Evolutionary conservation across 169 alveolate species (phyloP).

Genomic region (Plasmodium blacklocki): DNA sequence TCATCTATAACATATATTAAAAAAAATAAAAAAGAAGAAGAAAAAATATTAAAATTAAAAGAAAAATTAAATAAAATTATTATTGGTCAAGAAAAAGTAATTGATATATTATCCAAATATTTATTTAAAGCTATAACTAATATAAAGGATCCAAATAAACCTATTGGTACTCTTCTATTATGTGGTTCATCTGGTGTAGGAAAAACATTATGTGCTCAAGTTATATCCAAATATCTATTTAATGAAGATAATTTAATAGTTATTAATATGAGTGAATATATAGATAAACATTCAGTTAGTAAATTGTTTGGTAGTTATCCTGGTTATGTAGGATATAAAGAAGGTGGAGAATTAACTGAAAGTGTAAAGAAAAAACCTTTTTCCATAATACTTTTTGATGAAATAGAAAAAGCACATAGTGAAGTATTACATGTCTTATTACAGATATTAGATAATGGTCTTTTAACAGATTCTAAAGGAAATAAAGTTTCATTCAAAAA

Average conservation of each 20-base stretch:
- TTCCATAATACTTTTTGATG: conserved; percentile 91
- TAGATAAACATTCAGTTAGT: conserved; percentile 91
- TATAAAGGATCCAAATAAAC: conserved; percentile 89
- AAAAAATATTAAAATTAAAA: conserved; percentile 56
- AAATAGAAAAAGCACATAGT: conserved; percentile 92
- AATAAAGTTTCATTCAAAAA: conserved; percentile 89
- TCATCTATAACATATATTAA: conserved; percentile 56
- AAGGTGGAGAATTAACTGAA: conserved; percentile 93
- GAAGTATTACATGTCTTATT: conserved; percentile 87
- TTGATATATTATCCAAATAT: conserved; percentile 75
- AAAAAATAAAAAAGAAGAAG: conserved; percentile 67
- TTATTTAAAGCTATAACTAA: conserved; percentile 87
- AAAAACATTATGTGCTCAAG: conserved; percentile 91
- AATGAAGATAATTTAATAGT: conserved; percentile 85
- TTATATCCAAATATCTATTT: conserved; percentile 90
- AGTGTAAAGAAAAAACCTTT: conserved; percentile 87
- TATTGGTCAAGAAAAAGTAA: conserved; percentile 76
- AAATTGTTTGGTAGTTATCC: conserved; percentile 94
- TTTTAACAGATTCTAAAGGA: conserved; percentile 90
- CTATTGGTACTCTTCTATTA: conserved; percentile 90
- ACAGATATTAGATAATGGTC: conserved; percentile 89
- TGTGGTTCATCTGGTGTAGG: conserved; percentile 94
- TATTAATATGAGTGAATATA: conserved; percentile 93
- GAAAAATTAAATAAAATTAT: conserved; percentile 75
- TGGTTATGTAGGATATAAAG: conserved; percentile 92